Percentiles rank a stretch among this genome's conserved stretches.
Evolutionary conservation across 1,139 yeast genomes (phyloP).

Genomic region (Nematodospora anomalae): DNA sequence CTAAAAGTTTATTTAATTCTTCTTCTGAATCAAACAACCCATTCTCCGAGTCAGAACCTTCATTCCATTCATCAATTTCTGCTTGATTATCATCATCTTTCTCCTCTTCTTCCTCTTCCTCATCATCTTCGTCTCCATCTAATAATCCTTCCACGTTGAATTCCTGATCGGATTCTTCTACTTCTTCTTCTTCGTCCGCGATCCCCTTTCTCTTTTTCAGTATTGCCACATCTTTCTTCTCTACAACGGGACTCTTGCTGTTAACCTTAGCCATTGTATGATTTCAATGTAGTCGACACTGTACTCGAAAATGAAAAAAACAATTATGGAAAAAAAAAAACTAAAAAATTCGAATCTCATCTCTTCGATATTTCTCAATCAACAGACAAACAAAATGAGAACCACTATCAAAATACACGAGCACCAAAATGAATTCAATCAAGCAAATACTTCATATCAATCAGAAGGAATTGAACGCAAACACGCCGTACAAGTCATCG

Average conservation of each 20-base stretch:
- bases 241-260: slow-evolving; percentile 8
- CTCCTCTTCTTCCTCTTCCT: slow-evolving; percentile 16
- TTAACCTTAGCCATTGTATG: slow-evolving; percentile 16
- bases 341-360: slow-evolving; percentile 9
- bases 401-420: too few relatives aligned
- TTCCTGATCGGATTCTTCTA: slow-evolving; percentile 30
- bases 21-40: slow-evolving; percentile 52
- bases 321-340: slow-evolving; percentile 1
- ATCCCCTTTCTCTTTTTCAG: slow-evolving; percentile 22
- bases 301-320: too few relatives aligned
- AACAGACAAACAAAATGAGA: not conserved
- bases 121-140: slow-evolving; percentile 29
- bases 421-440: slow-evolving; percentile 42
- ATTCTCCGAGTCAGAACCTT: slow-evolving; percentile 25
- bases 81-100: slow-evolving; percentile 26
- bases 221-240: slow-evolving; percentile 10
- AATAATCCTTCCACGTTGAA: slow-evolving; percentile 29
- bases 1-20: slow-evolving; percentile 59
- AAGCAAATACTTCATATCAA: slow-evolving; percentile 60
- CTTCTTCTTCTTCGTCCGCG: slow-evolving; percentile 22
- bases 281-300: too few relatives aligned
- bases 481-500: slow-evolving; percentile 63
- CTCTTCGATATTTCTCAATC: not conserved
- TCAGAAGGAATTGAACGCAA: slow-evolving; percentile 62
- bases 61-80: slow-evolving; percentile 29